Evolutionary conservation across 164 flowering plant genomes (phyloP).

Genomic region (Brasenia schreberi): DNA sequence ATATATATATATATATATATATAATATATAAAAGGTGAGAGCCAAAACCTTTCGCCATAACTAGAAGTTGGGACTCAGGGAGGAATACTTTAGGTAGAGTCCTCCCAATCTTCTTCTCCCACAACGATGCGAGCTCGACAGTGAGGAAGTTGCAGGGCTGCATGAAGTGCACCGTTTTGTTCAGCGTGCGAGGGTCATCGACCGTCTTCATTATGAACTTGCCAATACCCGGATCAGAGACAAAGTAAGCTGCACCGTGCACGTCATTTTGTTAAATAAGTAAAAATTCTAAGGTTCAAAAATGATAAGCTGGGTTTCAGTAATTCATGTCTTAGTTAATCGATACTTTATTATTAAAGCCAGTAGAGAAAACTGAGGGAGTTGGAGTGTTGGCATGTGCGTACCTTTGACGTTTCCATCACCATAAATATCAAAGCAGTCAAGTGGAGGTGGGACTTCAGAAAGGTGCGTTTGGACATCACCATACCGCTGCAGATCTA

Average conservation of each 20-base stretch:
- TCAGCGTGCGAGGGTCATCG: slow-evolving; percentile 25
- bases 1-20: too few species aligned
- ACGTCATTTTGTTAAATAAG: too few species aligned
- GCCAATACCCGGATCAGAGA: slow-evolving; percentile 58
- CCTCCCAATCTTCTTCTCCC: slow-evolving; percentile 50
- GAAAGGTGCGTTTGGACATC: slow-evolving; percentile 75
- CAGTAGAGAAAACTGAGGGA: too few species aligned
- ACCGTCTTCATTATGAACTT: slow-evolving; percentile 40
- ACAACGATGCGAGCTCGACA: slow-evolving; percentile 46
- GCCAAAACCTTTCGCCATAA: slow-evolving; percentile 34
- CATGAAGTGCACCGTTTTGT: slow-evolving; percentile 50
- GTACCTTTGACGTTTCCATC: too few species aligned
- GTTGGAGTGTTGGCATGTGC: too few species aligned
- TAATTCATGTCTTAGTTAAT: too few species aligned
- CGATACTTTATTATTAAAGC: too few species aligned
- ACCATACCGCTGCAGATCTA: slow-evolving; percentile 29
- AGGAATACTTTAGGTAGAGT: slow-evolving; percentile 31
- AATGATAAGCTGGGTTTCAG: too few species aligned
- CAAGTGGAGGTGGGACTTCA: slow-evolving; percentile 51
- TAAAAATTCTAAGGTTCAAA: too few species aligned
- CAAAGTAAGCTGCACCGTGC: slow-evolving; percentile 44
- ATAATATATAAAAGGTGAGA: neutral
- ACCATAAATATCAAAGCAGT: slow-evolving; percentile 59
- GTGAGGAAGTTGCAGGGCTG: slow-evolving; percentile 24
- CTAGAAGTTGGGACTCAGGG: slow-evolving; percentile 35